Percentiles rank a stretch among this genome's conserved stretches.
These are phyloP conservation scores for Mangifera indica DNA, from an alignment of 345 rosid genomes.

Conservation along the genomic window DNA sequence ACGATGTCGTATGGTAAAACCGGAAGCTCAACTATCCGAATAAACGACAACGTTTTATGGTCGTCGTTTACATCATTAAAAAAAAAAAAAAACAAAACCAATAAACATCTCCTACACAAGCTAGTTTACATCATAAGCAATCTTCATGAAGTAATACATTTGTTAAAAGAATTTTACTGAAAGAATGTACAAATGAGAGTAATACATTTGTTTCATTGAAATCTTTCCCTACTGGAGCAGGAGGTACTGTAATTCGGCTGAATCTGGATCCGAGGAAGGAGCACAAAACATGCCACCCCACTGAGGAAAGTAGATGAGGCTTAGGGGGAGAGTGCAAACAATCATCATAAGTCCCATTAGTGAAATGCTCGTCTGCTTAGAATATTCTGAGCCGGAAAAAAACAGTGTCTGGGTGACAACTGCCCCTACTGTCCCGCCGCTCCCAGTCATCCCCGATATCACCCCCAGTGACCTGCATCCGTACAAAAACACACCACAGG, in stretches of 20 bases:
- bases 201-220: not conserved
- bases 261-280: constrained; percentile 28
- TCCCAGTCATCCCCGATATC: constrained; percentile 80
- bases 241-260: constrained; percentile 27
- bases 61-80: too few relatives aligned
- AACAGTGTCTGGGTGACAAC: constrained; percentile 62
- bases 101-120: too few relatives aligned
- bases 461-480: constrained; percentile 73
- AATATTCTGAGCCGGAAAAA: constrained; percentile 55
- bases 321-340: constrained; percentile 45
- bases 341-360: constrained; percentile 81
- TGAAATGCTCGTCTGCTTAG: constrained; percentile 67
- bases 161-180: not conserved
- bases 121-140: not conserved
- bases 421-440: constrained; percentile 81
- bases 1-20: too few relatives aligned
- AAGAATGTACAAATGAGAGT: not conserved
- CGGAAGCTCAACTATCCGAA: not conserved
- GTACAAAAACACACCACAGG: not conserved
- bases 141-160: too few relatives aligned
- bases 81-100: too few relatives aligned
- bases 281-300: constrained; percentile 65
- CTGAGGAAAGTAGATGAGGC: constrained; percentile 54
- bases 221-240: constrained; percentile 25
- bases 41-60: not conserved